phyloP scores from a whole-genome alignment of 768 basidiomycete genomes.

The Gelatoporia subvermispora region DNA sequence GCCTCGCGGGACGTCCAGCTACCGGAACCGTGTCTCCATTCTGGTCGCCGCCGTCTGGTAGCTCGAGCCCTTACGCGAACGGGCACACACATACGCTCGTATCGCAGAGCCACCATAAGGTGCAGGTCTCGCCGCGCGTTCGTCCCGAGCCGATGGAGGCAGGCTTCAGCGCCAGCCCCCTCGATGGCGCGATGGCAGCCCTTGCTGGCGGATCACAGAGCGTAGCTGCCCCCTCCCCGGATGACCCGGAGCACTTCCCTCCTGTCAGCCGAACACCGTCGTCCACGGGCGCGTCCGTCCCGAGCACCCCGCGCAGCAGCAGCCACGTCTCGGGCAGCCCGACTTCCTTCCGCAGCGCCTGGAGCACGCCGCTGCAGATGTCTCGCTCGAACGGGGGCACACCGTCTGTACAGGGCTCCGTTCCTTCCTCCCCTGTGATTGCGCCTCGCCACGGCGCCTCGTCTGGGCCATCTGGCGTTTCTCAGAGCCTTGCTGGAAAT shows the following conservation, averaged over 20 bases:
- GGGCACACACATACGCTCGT: conserved; percentile 24
- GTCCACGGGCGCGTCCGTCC: conserved; percentile 19
- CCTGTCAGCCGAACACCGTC: conserved; percentile 28
- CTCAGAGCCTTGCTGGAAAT: neutral
- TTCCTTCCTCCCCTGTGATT: neutral
- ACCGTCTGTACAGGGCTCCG: conserved; percentile 11
- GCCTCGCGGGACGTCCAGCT: conserved; percentile 4
- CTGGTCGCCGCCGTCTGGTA: neutral
- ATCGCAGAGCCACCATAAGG: conserved; percentile 43
- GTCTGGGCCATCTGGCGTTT: neutral
- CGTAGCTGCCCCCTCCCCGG: conserved; percentile 10
- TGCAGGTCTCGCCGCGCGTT: conserved; percentile 47
- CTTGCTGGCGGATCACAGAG: neutral
- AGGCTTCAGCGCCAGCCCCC: conserved; percentile 30
- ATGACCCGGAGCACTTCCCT: conserved; percentile 29
- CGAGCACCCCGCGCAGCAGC: conserved; percentile 8
- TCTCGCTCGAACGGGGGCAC: conserved; percentile 15
- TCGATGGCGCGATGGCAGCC: conserved; percentile 8
- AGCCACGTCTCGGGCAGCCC: conserved; percentile 18
- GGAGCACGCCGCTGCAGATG: conserved; percentile 25
- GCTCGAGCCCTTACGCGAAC: neutral
- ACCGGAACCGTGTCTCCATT: conserved; percentile 1
- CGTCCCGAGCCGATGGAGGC: conserved; percentile 54
- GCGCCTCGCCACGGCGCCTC: neutral
- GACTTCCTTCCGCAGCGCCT: conserved; percentile 22